Conservation (phyloP, 352 stramenopile species). For the Phytophthora colocasiae region DNA sequence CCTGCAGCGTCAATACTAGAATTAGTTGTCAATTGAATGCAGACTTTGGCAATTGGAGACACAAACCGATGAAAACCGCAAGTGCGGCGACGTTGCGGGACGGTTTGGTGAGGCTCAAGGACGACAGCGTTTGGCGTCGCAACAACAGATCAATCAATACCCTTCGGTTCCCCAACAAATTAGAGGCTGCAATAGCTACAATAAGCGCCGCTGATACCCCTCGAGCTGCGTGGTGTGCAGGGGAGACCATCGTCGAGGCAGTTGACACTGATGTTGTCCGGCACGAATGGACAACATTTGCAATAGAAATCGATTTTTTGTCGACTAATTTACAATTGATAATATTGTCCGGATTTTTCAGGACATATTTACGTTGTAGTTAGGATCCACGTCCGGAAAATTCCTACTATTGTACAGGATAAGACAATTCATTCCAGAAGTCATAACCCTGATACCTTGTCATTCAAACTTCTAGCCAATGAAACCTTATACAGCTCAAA, state of each 20-base stretch:
- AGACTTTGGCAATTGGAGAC: not conserved
- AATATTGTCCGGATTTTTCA: too few relatives aligned
- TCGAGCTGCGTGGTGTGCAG: conserved; percentile 40
- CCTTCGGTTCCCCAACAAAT: conserved; percentile 41
- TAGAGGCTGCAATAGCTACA: conserved; percentile 26
- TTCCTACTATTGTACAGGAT: too few relatives aligned
- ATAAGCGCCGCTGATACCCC: conserved; percentile 39
- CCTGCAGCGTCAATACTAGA: conserved; percentile 21
- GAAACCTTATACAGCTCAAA: too few relatives aligned
- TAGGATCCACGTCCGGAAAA: too few relatives aligned
- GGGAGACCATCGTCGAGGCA: conserved; percentile 11
- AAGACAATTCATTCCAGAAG: too few relatives aligned
- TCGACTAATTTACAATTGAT: too few relatives aligned
- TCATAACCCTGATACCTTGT: too few relatives aligned
- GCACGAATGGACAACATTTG: not conserved
- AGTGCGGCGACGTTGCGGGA: conserved; percentile 58
- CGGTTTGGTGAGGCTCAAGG: conserved; percentile 32
- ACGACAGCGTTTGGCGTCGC: conserved; percentile 13
- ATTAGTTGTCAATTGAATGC: not conserved
- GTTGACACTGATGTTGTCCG: not conserved
- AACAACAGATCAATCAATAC: conserved; percentile 25
- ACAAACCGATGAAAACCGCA: conserved; percentile 68
- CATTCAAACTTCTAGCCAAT: too few relatives aligned
- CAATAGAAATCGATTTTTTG: not conserved
- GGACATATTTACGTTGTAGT: too few relatives aligned